These are phyloP conservation scores for Voacanga thouarsii DNA, from an alignment of 257 asterid species.

Conservation along the genomic window DNA sequence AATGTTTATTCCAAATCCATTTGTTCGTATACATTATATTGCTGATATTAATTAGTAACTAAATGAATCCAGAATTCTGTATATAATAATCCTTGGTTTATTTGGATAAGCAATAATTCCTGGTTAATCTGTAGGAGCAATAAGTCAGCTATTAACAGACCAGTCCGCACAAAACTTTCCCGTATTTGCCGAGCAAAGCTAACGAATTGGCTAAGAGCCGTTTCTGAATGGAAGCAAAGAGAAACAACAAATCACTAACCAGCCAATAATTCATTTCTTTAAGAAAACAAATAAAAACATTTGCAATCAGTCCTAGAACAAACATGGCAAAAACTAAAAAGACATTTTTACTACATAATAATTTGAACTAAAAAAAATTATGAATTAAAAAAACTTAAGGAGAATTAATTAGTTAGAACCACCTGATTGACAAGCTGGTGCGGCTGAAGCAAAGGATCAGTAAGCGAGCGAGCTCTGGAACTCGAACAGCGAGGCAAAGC, in stretches of 20 bases:
- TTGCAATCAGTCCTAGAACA: neutral
- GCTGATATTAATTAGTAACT: neutral
- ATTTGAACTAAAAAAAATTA: neutral
- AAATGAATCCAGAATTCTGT: neutral
- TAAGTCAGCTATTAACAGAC: neutral
- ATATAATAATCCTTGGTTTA: neutral
- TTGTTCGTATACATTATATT: neutral
- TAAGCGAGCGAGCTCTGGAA: constrained; percentile 79
- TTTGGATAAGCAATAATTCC: neutral
- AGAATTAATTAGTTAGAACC: neutral
- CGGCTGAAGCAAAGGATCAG: constrained; percentile 95
- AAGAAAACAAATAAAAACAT: neutral
- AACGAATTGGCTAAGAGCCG: neutral
- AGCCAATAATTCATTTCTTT: neutral
- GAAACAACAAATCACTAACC: neutral
- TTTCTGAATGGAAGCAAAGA: neutral
- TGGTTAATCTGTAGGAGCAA: neutral
- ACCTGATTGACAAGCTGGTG: constrained; percentile 94
- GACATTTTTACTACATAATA: neutral
- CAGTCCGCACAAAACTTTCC: neutral
- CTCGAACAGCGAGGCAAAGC: constrained; percentile 79
- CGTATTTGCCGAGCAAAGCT: too few species aligned
- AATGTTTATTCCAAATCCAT: neutral
- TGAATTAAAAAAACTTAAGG: neutral
- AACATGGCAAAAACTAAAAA: neutral